Percentiles rank a stretch among this genome's conserved stretches.
Evolutionary conservation across 352 stramenopile species (phyloP).

Genomic region (Lagenidium sp.): DNA sequence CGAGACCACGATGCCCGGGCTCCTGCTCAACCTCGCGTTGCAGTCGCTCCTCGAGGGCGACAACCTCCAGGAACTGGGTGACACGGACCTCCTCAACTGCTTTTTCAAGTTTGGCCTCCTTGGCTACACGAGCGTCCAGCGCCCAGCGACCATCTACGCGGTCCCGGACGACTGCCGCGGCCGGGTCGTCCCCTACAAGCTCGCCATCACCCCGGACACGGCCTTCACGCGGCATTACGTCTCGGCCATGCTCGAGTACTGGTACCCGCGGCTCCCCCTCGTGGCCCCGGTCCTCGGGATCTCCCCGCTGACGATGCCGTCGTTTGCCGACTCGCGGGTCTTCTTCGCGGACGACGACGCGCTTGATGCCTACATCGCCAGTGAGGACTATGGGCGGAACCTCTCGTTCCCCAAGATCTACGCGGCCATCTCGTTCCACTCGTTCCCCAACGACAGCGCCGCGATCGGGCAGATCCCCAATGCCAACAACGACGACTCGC

Average conservation of each 20-base stretch:
- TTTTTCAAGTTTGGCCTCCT: constrained; percentile 36
- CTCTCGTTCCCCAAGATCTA: constrained; percentile 54
- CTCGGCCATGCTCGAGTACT: constrained; percentile 24
- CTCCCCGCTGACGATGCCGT: constrained; percentile 35
- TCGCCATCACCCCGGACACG: constrained; percentile 62
- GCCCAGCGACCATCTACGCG: constrained; percentile 24
- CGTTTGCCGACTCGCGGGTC: constrained; percentile 41
- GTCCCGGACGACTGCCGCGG: constrained; percentile 33
- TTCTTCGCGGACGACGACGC: constrained; percentile 47
- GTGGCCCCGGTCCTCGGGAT: constrained; percentile 23
- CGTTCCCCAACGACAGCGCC: constrained; percentile 21
- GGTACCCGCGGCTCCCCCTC: constrained; percentile 53
- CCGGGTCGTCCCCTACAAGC: constrained; percentile 61
- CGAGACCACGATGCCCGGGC: constrained; percentile 49
- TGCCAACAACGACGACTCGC: constrained; percentile 14
- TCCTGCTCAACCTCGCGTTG: constrained; percentile 45
- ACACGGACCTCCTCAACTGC: constrained; percentile 29
- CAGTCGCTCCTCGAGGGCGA: constrained; percentile 32
- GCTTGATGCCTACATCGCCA: constrained; percentile 44
- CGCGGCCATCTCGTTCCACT: constrained; percentile 48
- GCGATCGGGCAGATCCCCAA: too few species aligned
- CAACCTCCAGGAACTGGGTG: constrained; percentile 28
- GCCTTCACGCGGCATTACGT: constrained; percentile 65
- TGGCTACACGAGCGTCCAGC: constrained; percentile 33
- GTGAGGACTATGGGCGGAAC: constrained; percentile 35